phyloP scores from a whole-genome alignment of 2,329 filamentous ascomycete species.

The Fusarium sp. region DNA sequence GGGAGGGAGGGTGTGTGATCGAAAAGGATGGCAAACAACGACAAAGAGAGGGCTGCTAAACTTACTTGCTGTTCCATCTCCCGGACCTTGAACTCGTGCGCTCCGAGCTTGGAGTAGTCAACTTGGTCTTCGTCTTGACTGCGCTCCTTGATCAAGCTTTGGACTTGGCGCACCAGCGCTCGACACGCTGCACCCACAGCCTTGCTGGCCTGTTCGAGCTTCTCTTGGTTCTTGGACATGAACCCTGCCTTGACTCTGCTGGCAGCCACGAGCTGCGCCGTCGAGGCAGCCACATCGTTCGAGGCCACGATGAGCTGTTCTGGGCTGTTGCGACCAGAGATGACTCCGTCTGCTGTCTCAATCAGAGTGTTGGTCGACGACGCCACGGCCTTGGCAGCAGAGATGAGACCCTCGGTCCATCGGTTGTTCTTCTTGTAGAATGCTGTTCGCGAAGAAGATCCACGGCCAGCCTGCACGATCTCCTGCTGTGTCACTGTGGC shows the following conservation, averaged over 20 bases:
- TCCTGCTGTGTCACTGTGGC: constrained; percentile 94
- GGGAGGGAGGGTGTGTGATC: constrained; percentile 10
- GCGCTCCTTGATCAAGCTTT: constrained; percentile 91
- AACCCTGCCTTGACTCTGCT: constrained; percentile 97
- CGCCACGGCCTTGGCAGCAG: constrained; percentile 95
- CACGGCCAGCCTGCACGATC: constrained; percentile 93
- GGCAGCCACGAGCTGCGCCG: constrained; percentile 95
- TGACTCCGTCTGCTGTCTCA: constrained; percentile 96
- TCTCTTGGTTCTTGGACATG: constrained; percentile 97
- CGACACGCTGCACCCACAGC: constrained; percentile 92
- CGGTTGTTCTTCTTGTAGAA: constrained; percentile 99
- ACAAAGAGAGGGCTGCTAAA: constrained; percentile 21
- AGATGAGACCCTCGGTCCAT: constrained; percentile 98
- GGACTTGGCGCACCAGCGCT: constrained; percentile 90
- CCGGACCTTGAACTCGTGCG: constrained; percentile 97
- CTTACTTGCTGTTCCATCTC: constrained; percentile 99
- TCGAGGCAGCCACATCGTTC: constrained; percentile 96
- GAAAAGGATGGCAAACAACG: constrained; percentile 32
- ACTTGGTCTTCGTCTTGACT: constrained; percentile 85
- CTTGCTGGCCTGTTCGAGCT: constrained; percentile 90
- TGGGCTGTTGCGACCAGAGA: constrained; percentile 90
- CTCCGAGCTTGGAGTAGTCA: constrained; percentile 89
- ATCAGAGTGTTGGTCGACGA: constrained; percentile 95
- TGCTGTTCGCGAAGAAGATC: constrained; percentile 87
- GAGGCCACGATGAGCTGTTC: constrained; percentile 98